Base-by-base conservation (phyloP, 257 asterid species). In the Solanum tarijense region DNA sequence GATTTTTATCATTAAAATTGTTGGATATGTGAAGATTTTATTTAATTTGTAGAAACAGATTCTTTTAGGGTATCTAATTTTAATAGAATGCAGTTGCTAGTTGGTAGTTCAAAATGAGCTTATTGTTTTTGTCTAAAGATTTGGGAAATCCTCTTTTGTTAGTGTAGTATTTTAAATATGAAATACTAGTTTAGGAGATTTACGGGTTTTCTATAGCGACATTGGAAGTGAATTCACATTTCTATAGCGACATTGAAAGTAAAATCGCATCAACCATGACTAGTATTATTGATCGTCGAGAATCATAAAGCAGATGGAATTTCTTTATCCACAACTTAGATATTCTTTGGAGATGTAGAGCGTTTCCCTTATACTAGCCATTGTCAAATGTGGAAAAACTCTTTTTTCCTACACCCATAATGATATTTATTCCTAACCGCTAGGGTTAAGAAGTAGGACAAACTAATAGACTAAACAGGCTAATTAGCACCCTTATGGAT, bases 261-360 rank as follows among this genome's bases (percentile, higher is more conserved):
- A 0, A 2, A 55, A 0, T 55, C 9, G 3, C n/a, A 55, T 20
- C 7, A 7, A 55, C 0, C 4, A 52, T 3, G n/a, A 18, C 8
- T 52, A 5, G 9, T 55, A 3, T 55, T 20, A 20, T 55, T 1
- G 65, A 55, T 43, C 2, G 16, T 43, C 1, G 52, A 43, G 52
- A 43, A 43, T 43, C 16, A 43, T 43, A 5, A 55, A 55, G n/a
- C 2, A 20, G 2, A 55, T 55, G 2, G 1, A 2, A 0, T 3
- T 20, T 55, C 2, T 18, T 55, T 55, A 3, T 20, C n/a, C 11
- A 55, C 25, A 55, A 0, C 5, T 1, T 55, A 55, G 5, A 55
- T 55, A 55, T 1, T 20, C n/a, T 7, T 55, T 55, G 11, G 2
- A 55, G 11, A 55, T 55, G 23, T 16, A 55, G 65, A 55, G 4